phyloP scores from a whole-genome alignment of 2,329 filamentous ascomycete species.

The Fusarium illudens region DNA sequence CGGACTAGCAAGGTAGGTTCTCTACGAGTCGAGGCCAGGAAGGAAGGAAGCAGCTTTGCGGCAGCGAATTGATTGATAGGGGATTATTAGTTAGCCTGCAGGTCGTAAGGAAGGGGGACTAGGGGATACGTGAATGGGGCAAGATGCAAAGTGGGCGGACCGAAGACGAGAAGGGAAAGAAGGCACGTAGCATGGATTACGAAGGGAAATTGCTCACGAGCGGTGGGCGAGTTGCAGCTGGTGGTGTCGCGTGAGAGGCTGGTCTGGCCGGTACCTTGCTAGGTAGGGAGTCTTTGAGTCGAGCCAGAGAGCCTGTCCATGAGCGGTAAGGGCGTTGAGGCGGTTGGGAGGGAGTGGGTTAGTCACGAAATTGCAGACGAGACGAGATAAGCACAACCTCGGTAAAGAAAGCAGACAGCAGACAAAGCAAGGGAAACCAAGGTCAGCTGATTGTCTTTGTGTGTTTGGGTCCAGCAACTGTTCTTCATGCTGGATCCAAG shows the following conservation, averaged over 20 bases:
- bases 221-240: background rate
- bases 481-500: background rate
- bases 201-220: constrained; percentile 14
- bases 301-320: constrained; percentile 9
- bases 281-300: constrained; percentile 4
- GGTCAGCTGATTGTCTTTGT: background rate
- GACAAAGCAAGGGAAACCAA: background rate
- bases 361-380: constrained; percentile 12
- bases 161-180: constrained; percentile 22
- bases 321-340: constrained; percentile 19
- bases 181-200: constrained; percentile 17
- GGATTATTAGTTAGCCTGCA: constrained; percentile 4
- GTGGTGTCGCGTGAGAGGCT: constrained; percentile 29
- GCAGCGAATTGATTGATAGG: constrained; percentile 19
- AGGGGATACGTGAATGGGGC: constrained; percentile 34
- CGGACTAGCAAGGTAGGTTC: constrained; percentile 27
- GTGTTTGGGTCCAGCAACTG: background rate
- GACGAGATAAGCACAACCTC: constrained; percentile 33
- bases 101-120: constrained; percentile 15
- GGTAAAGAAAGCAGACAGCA: constrained; percentile 16
- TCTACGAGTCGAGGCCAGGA: constrained; percentile 19
- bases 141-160: constrained; percentile 10
- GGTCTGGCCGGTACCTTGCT: constrained; percentile 8
- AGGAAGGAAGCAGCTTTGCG: background rate
- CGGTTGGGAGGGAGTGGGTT: constrained; percentile 7